Evolutionary conservation across 768 basidiomycete genomes (phyloP).

Genomic region (Mycena chlorophos): DNA sequence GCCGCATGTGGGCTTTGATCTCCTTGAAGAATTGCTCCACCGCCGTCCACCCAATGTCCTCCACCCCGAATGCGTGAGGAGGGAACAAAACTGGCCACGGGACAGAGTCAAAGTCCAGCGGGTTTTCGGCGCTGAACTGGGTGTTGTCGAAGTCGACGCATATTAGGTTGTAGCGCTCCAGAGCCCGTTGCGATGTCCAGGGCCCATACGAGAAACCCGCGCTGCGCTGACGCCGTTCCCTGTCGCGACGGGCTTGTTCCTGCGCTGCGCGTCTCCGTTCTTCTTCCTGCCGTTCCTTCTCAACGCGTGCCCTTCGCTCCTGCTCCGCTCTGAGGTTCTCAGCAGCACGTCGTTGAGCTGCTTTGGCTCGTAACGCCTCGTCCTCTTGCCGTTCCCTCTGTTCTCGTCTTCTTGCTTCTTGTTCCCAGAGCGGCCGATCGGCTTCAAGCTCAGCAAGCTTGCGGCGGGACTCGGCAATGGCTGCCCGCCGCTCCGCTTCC

Average conservation of each 20-base stretch:
- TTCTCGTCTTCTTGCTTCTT: conserved; percentile 46
- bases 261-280: conserved; percentile 33
- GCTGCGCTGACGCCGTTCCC: conserved; percentile 45
- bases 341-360: conserved; percentile 34
- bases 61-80: conserved; percentile 52
- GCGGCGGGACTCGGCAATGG: conserved; percentile 62
- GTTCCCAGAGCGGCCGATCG: conserved; percentile 64
- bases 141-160: conserved; percentile 63
- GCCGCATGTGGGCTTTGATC: conserved; percentile 51
- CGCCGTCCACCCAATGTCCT: conserved; percentile 69
- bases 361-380: conserved; percentile 37
- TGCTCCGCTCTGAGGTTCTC: conserved; percentile 31
- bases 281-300: conserved; percentile 23
- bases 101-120: conserved; percentile 60
- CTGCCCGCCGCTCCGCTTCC: conserved; percentile 40
- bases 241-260: conserved; percentile 39
- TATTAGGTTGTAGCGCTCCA: conserved; percentile 66
- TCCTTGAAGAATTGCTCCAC: conserved; percentile 71
- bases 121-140: conserved; percentile 52
- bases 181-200: conserved; percentile 67
- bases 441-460: conserved; percentile 69
- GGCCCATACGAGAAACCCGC: conserved; percentile 58
- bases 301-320: conserved; percentile 26
- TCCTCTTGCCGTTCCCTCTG: conserved; percentile 45
- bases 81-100: conserved; percentile 75